Evolutionary conservation across 1,284 basidiomycete species (phyloP), one percentile per base, ranked within the genome.

Genomic region (Stygiomarasmius scandens): DNA sequence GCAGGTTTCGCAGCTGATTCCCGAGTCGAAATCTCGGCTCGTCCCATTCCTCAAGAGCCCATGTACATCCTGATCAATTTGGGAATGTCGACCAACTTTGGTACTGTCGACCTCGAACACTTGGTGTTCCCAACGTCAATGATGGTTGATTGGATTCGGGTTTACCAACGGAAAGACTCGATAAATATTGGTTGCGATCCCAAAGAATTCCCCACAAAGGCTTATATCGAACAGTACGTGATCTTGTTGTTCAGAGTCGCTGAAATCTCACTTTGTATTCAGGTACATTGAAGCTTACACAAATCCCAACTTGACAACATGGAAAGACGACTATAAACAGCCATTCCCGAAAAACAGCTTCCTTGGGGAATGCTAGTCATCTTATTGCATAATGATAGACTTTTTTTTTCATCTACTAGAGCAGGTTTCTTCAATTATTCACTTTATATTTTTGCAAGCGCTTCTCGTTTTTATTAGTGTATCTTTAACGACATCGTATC

Each of bases 181-280:
- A 82, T 87, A 54, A 92, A 91, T 68, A 78, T 93, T 36, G 92
- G 93, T 1, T 96, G 95, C 67, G 90, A 95, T 67, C 94, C 94
- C 1, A 69, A 75, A 22, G 82, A 84, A 52, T 89, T 86, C 71
- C 95, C 94, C 0, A 96, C 95, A 0, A 71, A 77, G 49, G 76
- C 79, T 20, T 93, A 93, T 67, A 93, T 93, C 66, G 75, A 88
- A 29, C 70, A 83, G 87, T 89, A 62, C 52, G 83, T 75, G 29
- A 58, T 19, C 23, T 25, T 34, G n/a, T 29, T 49, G 50, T 44
- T 38, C n/a, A 51, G 10, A 2, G 16, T 45, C 25, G 1, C 24
- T 58, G 14, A 54, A 24, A 25, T 12, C 29, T 34, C 9, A 36
- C 14, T 12, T 54, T n/a, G 3, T 41, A 49, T 58, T 25, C 61